A percentile compares a stretch with the other conserved stretches of the same genome.
phyloP scores from a whole-genome alignment of 2,329 filamentous ascomycete genomes.

The Ophidiomyces ophidiicola region DNA sequence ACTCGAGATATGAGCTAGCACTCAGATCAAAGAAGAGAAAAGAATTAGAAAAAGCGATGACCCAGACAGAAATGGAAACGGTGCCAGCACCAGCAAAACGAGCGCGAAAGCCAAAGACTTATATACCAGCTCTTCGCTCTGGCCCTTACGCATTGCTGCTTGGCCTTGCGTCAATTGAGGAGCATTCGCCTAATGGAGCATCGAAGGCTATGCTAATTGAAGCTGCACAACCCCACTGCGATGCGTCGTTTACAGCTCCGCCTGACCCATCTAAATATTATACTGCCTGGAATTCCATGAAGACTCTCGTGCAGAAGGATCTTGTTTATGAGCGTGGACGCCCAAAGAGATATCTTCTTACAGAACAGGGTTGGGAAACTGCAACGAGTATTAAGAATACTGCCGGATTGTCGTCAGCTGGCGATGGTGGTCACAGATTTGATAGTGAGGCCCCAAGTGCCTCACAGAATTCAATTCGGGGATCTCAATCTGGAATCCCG shows the following conservation, averaged over 20 bases:
- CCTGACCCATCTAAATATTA: constrained; percentile 57
- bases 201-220: constrained; percentile 58
- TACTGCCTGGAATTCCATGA: constrained; percentile 76
- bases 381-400: constrained; percentile 44
- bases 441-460: not conserved
- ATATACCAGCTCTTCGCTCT: constrained; percentile 60
- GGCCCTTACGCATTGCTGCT: constrained; percentile 62
- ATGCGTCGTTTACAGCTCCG: constrained; percentile 59
- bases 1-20: constrained; percentile 3
- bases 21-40: constrained; percentile 22
- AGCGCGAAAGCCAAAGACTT: constrained; percentile 45
- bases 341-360: constrained; percentile 57
- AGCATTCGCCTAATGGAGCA: constrained; percentile 45
- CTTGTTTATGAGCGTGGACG: constrained; percentile 59
- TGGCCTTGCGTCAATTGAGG: constrained; percentile 49
- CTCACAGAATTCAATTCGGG: not conserved
- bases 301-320: constrained; percentile 60
- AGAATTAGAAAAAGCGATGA: constrained; percentile 21
- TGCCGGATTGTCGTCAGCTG: not conserved
- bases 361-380: constrained; percentile 67
- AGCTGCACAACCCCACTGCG: constrained; percentile 57
- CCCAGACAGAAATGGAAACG: constrained; percentile 21
- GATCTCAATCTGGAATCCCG: not conserved
- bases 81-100: constrained; percentile 47
- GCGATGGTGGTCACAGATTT: not conserved